Evolutionary conservation across 495 filamentous ascomycete species (phyloP), one percentile per base, ranked within the genome.

Genomic region (Penicillium riverlandense): DNA sequence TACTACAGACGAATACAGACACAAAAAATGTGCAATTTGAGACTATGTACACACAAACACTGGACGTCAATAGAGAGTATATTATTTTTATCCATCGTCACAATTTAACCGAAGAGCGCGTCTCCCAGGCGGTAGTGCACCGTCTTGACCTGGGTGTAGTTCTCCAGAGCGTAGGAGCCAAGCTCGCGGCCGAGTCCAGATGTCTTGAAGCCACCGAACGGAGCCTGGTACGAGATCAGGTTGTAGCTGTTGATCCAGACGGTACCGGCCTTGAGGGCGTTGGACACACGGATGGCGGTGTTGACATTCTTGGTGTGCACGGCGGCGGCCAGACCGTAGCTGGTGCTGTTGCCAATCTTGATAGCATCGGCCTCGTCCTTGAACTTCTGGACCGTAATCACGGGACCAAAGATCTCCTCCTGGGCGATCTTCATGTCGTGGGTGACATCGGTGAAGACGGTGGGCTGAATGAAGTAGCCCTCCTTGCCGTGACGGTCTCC

Each of bases 391-490:
- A 97, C 86, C 41, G 85, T 82, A 70, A 88, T 87, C 47, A 97
- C 91, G 41, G 91, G 91, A 41, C 91, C 91, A 69, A 97, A 97
- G 69, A 97, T 96, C 74, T 97, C 91, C 72, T 97, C 91, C 72
- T 91, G 83, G 78, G 91, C 86, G 66, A 97, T 96, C 84, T 95
- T 95, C 91, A 97, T 96, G 65, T 95, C 78, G 47, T 77, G 66
- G 36, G 73, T 82, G 44, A 96, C 91, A 64, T 91, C 81, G 64
- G 82, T 85, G 82, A 97, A 96, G 66, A 97, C 88, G 55, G 91
- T 97, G 27, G 91, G 91, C 78, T 96, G 77, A 69, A 97, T 96
- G 77, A 95, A 97, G 82, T 89, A 97, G 53, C 91, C 91, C 69
- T 90, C 82, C 45, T 80, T 74, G 53, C 92, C 92, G 64, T 87